Percentiles rank a stretch among this genome's conserved stretches.
Evolutionary conservation across 2,329 filamentous ascomycete species (phyloP).

Genomic region (Diaporthe sp.): DNA sequence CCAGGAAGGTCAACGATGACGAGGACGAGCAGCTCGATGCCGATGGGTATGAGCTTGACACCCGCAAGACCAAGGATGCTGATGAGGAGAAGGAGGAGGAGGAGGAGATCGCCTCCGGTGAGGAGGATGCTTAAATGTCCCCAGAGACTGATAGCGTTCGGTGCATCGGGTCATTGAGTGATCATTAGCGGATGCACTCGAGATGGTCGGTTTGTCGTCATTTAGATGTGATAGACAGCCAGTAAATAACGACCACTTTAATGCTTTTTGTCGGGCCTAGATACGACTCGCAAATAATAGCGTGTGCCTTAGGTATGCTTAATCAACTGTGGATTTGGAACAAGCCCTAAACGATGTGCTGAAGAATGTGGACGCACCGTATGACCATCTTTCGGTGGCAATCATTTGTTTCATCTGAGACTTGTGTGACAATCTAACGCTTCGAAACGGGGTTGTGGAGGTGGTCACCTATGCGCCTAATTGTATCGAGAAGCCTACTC

Average conservation of each 20-base stretch:
- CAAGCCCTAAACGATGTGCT: too few relatives aligned
- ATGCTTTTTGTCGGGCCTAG: not conserved
- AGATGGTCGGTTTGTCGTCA: not conserved
- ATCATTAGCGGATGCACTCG: not conserved
- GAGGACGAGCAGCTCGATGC: conserved; percentile 20
- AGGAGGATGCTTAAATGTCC: conserved; percentile 13
- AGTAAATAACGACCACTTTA: not conserved
- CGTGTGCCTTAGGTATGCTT: too few relatives aligned
- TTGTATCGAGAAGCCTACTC: not conserved
- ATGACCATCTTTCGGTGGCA: fast-evolving
- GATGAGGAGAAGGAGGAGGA: conserved; percentile 29
- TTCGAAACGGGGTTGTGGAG: not conserved
- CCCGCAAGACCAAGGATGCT: conserved; percentile 16
- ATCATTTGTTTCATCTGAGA: not conserved
- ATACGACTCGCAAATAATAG: too few relatives aligned
- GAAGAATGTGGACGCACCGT: too few relatives aligned
- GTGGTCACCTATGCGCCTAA: fast-evolving
- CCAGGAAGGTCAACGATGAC: conserved; percentile 8
- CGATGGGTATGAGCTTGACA: conserved; percentile 10
- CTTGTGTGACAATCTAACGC: not conserved
- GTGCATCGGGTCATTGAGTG: not conserved
- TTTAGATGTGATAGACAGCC: not conserved
- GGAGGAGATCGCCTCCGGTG: conserved; percentile 20
- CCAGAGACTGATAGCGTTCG: not conserved
- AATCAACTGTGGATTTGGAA: too few relatives aligned